Evolutionary conservation across 1,284 basidiomycete species (phyloP), one percentile per base, ranked within the genome.

Genomic region (Amylostereum areolatum): DNA sequence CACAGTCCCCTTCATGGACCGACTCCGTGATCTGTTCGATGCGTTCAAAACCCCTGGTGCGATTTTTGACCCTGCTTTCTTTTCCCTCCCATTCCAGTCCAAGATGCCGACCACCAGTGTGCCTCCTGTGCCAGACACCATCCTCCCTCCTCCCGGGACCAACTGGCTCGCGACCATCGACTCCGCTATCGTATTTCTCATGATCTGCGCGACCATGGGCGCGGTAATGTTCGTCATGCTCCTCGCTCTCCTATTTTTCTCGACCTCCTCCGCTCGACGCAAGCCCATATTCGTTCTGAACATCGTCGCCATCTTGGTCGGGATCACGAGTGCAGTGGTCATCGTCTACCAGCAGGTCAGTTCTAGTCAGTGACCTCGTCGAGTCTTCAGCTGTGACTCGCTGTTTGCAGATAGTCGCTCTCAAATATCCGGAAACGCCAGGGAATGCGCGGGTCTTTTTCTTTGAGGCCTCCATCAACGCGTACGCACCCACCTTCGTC

Each of bases 251-350:
- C 54, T 61, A 29, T 62, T 62, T 37, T 62, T 64, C 47, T 63
- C 62, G n/a, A 60, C 54, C 5, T 37, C 44, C 1, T 25, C 36
- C 3, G 47, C 55, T 4, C 49, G 62, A 33, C 50, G 57, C n/a
- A 58, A 59, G 39, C 64, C 62, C 2, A 48, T 64, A 2, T 66
- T 65, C 49, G 50, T 65, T 12, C 52, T 62, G 27, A 63, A 65
- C 50, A 49, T 63, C 10, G 3, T 62, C 2, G 49, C 59, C 8
- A 46, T 64, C 47, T 10, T 48, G 25, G 44, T 61, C 5, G 59
- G 58, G 3, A 43, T 62, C 41, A 29, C 39, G 2, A 43, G 43
- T 10, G 57, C 53, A 8, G 42, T 50, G 2, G 33, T 56, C 12
- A 55, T 52, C 32, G 25, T 44, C 3, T 51, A 51, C 25, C 32